Base-by-base conservation (phyloP, 2,329 filamentous ascomycete genomes). In the Arthrobotrys pseudoclavata region DNA sequence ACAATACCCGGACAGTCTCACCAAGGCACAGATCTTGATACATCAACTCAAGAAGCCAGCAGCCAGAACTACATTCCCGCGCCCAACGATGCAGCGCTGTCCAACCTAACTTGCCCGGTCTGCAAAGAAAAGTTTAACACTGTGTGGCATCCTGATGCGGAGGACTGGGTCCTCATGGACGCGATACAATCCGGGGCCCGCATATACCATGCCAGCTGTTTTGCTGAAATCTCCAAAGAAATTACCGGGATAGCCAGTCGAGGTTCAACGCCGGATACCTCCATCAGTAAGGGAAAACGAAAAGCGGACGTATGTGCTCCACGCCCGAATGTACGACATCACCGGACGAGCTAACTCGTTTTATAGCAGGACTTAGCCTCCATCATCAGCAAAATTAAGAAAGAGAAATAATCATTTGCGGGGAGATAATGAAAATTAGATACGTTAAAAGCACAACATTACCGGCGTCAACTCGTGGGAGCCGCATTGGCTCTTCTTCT, bases 81-180 rank as follows among this genome's bases (percentile, higher is more conserved):
- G 0, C 96, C 95, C 0, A 92, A 94, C 62, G 91, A 95, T 80
- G 88, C 90, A 18, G 87, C 89, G 26, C 87, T 92, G 26, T 89
- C 91, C 74, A 94, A 93, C 82, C 91, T 89, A 15, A 88, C 92
- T 0, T 99, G 96, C 82, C 93, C 94, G 1, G 97, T 99, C 81
- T 98, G 96, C 83, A 94, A 97, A 83, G 96, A 99, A 83, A 91
- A 92, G 80, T 98, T 99, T 81, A 92, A 96, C 84, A 93, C 92
- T 80, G 91, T 92, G 80, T 98, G 94, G 91, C 90, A 95, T 5
- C 93, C 96, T 81, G 93, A 96, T 79, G 92, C 92, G 18, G 94
- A 98, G 84, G 95, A 99, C 82, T 98, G 94, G 88, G 95, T 99
- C 47, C 98, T 96, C 92, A 91, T 93, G 83, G 95, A 99, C 83